These are phyloP conservation scores for Trapa bicornis DNA, from an alignment of 345 rosid species.

Conservation along the genomic window DNA sequence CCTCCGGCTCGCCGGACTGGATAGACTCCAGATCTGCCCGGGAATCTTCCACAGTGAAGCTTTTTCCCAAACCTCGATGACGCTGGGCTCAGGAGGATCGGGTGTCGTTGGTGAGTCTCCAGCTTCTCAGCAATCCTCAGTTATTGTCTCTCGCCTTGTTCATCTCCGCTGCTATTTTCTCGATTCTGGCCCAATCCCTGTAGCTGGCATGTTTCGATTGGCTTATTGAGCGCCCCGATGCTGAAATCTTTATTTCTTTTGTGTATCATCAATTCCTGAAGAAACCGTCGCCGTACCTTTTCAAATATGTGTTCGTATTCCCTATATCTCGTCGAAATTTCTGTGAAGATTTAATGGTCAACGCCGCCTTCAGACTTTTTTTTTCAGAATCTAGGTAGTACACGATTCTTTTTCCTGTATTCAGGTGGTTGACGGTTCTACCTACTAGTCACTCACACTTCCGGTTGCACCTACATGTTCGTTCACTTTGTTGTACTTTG, in stretches of 20 bases:
- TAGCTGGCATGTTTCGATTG: neutral
- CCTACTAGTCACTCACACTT: no score
- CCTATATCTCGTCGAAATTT: neutral
- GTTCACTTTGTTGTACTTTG: neutral
- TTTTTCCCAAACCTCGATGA: neutral
- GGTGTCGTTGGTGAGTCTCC: constrained; percentile 7
- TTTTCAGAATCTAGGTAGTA: neutral
- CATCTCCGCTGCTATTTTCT: neutral
- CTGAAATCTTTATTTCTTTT: neutral
- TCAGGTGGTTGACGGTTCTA: no score
- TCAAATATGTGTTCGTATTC: neutral
- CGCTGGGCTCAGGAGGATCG: constrained; percentile 13
- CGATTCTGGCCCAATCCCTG: neutral
- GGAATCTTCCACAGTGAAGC: neutral
- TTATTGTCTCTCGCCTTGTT: neutral
- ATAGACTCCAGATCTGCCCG: neutral
- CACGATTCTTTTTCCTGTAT: neutral
- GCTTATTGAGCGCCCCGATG: neutral
- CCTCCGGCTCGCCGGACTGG: neutral
- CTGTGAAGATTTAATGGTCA: neutral
- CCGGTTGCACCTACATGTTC: neutral
- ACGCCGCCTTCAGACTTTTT: neutral
- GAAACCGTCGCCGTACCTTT: neutral
- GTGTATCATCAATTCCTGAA: neutral
- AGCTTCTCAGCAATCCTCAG: neutral